Evolutionary conservation across 768 basidiomycete genomes (phyloP), one percentile per base, ranked within the genome.

Genomic region (Tubosaeta sp.): DNA sequence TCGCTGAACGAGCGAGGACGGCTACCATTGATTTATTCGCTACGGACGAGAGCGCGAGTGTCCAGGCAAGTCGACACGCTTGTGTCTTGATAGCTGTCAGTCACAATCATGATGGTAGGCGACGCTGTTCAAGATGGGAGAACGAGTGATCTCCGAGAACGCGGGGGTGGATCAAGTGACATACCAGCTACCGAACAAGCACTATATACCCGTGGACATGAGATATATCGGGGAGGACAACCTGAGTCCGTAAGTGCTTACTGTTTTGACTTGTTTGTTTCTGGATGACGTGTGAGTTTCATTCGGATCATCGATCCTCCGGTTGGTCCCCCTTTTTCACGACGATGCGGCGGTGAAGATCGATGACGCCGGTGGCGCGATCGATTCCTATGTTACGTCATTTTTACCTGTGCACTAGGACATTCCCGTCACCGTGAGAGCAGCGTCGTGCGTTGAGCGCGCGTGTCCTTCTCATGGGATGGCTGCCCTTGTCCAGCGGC

Each of bases 151-250:
- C 25, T 69, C 69, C 2, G 82, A 87, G 65, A 86, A 91, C 60
- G 66, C 68, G 3, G 72, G 72, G 2, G 75, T 96, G 12, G 64
- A 76, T 38, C 69, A 68, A 3, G 86, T 90, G 29, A 75, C 77
- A 13, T 96, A 95, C 69, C 68, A 71, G 38, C 76, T 96, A 3
- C 94, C 95, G 2, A 98, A 98, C 75, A 91, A 94, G 71, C 94
- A 96, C 64, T 97, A 95, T 67, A 80, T 96, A 58, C 88, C 90
- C 0, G 90, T 94, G 42, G 82, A 90, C 66, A 86, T 92, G 83
- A 69, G 69, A 47, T 90, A 89, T 53, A 70, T 87, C 39, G 82
- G 80, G 2, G 64, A 87, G 9, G 86, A 89, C 58, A 90, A 91
- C 62, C 56, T 78, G 34, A 81, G 80, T 3, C 83, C 84, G 84